phyloP scores from a whole-genome alignment of 1,284 basidiomycete species.

The Boletus subluridellus region DNA sequence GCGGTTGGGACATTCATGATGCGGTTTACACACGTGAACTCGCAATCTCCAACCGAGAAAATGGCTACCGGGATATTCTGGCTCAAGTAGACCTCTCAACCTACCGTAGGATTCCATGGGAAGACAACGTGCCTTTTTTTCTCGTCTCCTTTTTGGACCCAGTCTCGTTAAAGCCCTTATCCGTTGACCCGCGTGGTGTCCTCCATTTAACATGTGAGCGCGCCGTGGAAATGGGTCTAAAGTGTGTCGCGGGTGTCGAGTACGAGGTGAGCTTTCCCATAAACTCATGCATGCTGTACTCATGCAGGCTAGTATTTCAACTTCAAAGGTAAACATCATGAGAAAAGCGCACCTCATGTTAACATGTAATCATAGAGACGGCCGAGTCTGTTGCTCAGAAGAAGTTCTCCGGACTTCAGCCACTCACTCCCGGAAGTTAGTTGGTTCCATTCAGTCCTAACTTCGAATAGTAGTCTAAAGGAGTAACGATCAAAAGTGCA shows the following conservation, averaged over 20 bases:
- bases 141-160: conserved; percentile 87
- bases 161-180: conserved; percentile 70
- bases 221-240: conserved; percentile 49
- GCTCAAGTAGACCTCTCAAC: conserved; percentile 83
- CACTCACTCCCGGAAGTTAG: conserved; percentile 90
- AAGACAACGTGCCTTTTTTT: conserved; percentile 90
- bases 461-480: conserved; percentile 5
- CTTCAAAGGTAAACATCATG: conserved; percentile 65
- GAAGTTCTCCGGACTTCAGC: conserved; percentile 67
- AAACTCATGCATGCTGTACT: not conserved
- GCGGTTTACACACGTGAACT: conserved; percentile 79
- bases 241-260: conserved; percentile 80
- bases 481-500: conserved; percentile 60
- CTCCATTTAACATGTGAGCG: conserved; percentile 58
- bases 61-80: conserved; percentile 88
- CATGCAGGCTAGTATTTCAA: conserved; percentile 81
- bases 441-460: conserved; percentile 14
- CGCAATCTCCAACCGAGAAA: conserved; percentile 83
- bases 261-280: conserved; percentile 66
- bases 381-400: conserved; percentile 74
- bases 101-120: conserved; percentile 88
- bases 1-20: conserved; percentile 90
- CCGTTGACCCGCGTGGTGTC: conserved; percentile 84
- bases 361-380: conserved; percentile 56
- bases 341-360: not conserved